Base-by-base conservation (phyloP, 2,329 filamentous ascomycete species). In the Aspergillus terreus region DNA sequence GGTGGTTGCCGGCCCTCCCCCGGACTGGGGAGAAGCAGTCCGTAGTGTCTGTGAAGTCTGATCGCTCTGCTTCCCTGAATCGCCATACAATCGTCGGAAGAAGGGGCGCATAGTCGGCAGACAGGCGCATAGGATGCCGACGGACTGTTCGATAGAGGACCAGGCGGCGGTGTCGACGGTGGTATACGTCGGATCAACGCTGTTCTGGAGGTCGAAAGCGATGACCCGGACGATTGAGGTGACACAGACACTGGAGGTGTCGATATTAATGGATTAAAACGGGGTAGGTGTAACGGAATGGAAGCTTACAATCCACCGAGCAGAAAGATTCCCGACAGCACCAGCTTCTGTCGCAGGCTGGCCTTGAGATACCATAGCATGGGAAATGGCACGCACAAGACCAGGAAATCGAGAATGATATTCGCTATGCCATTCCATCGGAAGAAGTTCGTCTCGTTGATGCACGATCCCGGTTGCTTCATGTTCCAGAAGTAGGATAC, bases 131-230 rank as follows among this genome's bases (percentile, higher is more conserved):
- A 64, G 53, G 12, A 66, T 63, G 3, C 59, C 62, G n/a, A 62
- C 46, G 1, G 63, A 63, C 35, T 66, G 63, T 43, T 66, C 64
- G 45, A 65, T 53, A 2, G 61, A 63, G 17, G 64, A 65, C 61
- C 62, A 66, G 15, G 50, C 59, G 1, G 62, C 49, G 3, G 64
- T 54, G n/a, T 52, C 27, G 30, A 60, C 44, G 9, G 47, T 58
- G 19, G 47, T 53, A 40, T 55, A 61, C 3, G 59, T 60, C 10
- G 49, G 49, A 46, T 65, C 57, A 2, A 44, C 25, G 6, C 55
- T 19, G 14, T 47, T 44, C 12, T 47, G n/a, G n/a, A 25, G 32
- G 12, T 45, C 43, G 14, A 64, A 65, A 38, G 56, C 56, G 14
- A 57, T 47, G 19, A 65, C 54, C 5, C 62, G 62, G 6, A 66